A percentile compares a stretch with the other conserved stretches of the same genome.
Conservation (phyloP, 305 asterid species). For the Withania somnifera region DNA sequence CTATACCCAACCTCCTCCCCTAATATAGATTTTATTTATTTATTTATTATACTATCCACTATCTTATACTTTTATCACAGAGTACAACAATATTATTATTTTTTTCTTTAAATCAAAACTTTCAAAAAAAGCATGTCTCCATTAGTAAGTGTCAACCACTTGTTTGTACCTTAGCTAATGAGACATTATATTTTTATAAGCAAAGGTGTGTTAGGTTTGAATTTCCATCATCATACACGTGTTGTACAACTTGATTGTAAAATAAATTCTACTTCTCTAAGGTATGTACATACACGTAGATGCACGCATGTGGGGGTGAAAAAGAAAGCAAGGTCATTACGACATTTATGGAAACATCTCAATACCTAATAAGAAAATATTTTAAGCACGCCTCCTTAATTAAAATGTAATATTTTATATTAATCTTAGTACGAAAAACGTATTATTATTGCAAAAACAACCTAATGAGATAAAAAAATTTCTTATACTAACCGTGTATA, state of each 20-base stretch:
- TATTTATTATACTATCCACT: slow-evolving; percentile 1
- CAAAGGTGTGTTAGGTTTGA: slow-evolving; percentile 8
- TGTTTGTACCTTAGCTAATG: not conserved
- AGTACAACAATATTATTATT: too few relatives aligned
- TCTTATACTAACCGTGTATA: not conserved
- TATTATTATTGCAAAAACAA: not conserved
- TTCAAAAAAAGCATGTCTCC: not conserved
- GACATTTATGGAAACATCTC: not conserved
- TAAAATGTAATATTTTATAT: not conserved
- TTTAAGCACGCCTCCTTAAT: not conserved
- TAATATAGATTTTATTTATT: not conserved
- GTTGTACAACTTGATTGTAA: not conserved
- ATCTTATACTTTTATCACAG: slow-evolving; percentile 4
- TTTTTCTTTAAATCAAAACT: too few relatives aligned
- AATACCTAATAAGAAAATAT: not conserved
- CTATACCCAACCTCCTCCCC: not conserved
- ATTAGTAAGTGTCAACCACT: not conserved
- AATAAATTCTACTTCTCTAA: not conserved
- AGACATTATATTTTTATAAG: not conserved
- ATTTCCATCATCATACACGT: slow-evolving; percentile 11
- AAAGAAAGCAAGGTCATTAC: not conserved
- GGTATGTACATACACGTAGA: not conserved
- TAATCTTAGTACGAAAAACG: too few relatives aligned
- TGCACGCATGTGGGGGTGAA: not conserved
- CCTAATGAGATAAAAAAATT: too few relatives aligned